These are phyloP conservation scores for Begonia loranthoides DNA, from an alignment of 306 rosid genomes.

Conservation along the genomic window DNA sequence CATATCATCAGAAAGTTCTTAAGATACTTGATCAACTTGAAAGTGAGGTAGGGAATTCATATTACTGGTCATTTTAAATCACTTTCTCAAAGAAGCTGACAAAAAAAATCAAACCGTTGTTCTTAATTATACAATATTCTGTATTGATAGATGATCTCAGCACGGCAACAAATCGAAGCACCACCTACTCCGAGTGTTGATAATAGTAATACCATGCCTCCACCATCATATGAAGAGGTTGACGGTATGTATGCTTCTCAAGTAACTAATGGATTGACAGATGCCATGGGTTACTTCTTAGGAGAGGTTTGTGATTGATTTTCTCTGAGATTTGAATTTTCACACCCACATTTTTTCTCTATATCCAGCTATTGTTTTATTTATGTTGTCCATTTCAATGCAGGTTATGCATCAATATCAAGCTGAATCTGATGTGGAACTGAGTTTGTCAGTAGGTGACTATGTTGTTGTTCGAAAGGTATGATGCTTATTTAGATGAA, in stretches of 20 bases:
- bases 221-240: constrained; percentile 81
- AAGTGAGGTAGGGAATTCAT: constrained; percentile 54
- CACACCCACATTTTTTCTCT: too few species aligned
- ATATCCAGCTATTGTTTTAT: constrained; percentile 2
- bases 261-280: constrained; percentile 52
- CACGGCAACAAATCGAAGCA: constrained; percentile 85
- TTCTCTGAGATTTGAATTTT: not conserved
- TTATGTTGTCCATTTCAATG: constrained; percentile 9
- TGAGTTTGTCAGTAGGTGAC: constrained; percentile 73
- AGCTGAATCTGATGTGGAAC: constrained; percentile 80
- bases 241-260: constrained; percentile 74
- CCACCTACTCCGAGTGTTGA: constrained; percentile 63
- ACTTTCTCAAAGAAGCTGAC: constrained; percentile 6
- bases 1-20: constrained; percentile 76
- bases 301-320: constrained; percentile 55
- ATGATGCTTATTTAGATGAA: constrained; percentile 12
- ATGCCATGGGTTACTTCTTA: constrained; percentile 67
- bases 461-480: constrained; percentile 88
- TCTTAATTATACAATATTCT: constrained; percentile 7
- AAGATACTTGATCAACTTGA: constrained; percentile 87
- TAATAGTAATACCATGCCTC: constrained; percentile 49
- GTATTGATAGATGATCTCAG: constrained; percentile 62
- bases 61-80: constrained; percentile 5
- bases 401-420: constrained; percentile 74
- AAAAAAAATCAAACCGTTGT: not conserved